A percentile compares a stretch with the other conserved stretches of the same genome.
Evolutionary conservation across 1,284 basidiomycete species (phyloP).

Genomic region (Rhodofomes roseus): DNA sequence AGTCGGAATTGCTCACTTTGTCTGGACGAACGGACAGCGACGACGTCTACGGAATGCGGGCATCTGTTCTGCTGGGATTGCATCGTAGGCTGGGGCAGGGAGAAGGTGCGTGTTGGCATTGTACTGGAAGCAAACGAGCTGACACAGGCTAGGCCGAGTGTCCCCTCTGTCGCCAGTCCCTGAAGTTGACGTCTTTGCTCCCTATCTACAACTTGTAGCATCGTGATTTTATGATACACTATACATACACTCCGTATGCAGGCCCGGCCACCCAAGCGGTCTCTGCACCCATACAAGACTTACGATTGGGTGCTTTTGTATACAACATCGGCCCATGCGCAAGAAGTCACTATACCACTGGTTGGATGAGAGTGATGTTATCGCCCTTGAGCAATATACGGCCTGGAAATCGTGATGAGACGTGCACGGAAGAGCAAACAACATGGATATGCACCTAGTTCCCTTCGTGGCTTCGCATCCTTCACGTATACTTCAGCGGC

Average conservation of each 20-base stretch:
- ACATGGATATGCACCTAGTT: conserved; percentile 55
- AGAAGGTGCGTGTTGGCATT: conserved; percentile 55
- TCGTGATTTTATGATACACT: conserved; percentile 4
- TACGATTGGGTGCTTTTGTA: conserved; percentile 20
- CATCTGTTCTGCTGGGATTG: conserved; percentile 95
- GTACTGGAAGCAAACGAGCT: background rate
- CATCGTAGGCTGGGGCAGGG: conserved; percentile 83
- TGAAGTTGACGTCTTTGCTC: conserved; percentile 70
- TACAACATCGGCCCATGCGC: background rate
- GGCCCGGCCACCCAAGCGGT: background rate
- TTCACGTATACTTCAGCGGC: conserved; percentile 92
- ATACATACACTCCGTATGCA: conserved; percentile 7
- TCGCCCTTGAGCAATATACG: conserved; percentile 94
- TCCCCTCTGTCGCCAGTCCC: conserved; percentile 79
- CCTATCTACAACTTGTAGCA: conserved; percentile 81
- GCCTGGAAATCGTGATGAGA: conserved; percentile 43
- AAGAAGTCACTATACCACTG: conserved; percentile 35
- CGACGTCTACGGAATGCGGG: conserved; percentile 89
- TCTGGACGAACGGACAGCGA: conserved; percentile 76
- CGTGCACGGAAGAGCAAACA: background rate
- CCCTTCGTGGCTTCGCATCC: conserved; percentile 78
- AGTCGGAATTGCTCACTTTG: conserved; percentile 83
- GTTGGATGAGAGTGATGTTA: conserved; percentile 94
- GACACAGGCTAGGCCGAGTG: conserved; percentile 67
- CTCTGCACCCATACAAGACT: conserved; percentile 12